Evolutionary conservation across 75 land plant species (phyloP).

Genomic region (Ceratopteris richardii): DNA sequence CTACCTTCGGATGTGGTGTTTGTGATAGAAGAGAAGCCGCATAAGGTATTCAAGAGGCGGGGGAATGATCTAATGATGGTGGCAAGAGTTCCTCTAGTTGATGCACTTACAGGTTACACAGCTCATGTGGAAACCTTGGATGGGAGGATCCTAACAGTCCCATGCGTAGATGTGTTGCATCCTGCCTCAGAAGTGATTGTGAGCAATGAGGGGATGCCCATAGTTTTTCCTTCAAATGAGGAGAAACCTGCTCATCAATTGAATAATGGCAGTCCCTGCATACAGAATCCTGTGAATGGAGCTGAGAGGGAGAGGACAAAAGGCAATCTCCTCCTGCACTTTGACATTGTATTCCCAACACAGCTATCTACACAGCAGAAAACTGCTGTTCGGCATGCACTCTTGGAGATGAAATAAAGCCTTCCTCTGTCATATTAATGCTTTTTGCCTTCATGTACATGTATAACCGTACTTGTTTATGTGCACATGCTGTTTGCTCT

Average conservation of each 20-base stretch:
- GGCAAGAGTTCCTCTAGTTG: slow-evolving; percentile 31
- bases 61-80: slow-evolving; percentile 42
- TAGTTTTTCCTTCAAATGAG: background rate
- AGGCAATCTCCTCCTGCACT: background rate
- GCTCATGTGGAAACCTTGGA: slow-evolving; percentile 2
- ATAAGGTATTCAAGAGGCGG: slow-evolving; percentile 25
- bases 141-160: slow-evolving; percentile 1
- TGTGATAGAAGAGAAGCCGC: slow-evolving; percentile 35
- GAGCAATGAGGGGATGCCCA: slow-evolving; percentile 5
- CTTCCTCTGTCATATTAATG: no score
- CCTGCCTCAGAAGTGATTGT: slow-evolving; percentile 4
- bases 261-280: background rate
- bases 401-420: slow-evolving; percentile 2
- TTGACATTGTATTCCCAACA: slow-evolving; percentile 1
- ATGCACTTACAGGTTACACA: slow-evolving; percentile 43
- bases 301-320: background rate
- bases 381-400: slow-evolving; percentile 1
- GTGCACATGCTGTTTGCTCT: no score
- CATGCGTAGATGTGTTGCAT: slow-evolving; percentile 1
- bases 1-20: slow-evolving; percentile 47
- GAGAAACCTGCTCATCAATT: background rate
- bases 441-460: no score
- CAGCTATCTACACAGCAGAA: slow-evolving; percentile 1
- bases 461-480: no score
- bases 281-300: background rate